Evolutionary conservation across 202 grass and related monocot species (phyloP).

Genomic region (Setaria italica): DNA sequence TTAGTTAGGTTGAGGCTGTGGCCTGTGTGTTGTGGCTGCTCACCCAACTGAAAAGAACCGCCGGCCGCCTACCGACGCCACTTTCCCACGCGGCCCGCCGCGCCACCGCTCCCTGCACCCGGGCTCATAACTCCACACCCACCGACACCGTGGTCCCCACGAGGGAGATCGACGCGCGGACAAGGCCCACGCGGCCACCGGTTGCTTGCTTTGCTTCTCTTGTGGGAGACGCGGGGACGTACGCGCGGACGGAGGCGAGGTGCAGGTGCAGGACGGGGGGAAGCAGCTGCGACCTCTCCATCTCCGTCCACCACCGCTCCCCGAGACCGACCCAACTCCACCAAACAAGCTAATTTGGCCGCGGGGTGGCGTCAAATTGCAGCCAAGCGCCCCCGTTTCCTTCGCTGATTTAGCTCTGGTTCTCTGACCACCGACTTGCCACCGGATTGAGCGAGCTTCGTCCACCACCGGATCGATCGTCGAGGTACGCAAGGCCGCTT

Average conservation of each 20-base stretch:
- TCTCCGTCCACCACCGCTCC: no score
- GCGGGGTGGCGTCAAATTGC: no score
- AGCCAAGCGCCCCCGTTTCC: no score
- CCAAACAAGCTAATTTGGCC: no score
- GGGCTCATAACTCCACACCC: not conserved
- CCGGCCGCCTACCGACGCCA: no score
- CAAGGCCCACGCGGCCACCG: not conserved
- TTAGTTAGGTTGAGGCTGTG: not conserved
- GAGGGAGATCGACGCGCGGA: not conserved
- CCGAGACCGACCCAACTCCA: no score
- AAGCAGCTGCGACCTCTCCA: not conserved
- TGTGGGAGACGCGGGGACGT: no score
- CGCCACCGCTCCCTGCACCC: not conserved
- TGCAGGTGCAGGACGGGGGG: not conserved
- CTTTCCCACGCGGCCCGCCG: not conserved
- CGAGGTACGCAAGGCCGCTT: no score
- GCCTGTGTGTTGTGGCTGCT: not conserved
- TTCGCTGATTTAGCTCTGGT: no score
- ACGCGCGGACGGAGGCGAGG: not conserved
- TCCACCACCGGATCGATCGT: no score
- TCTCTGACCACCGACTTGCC: no score
- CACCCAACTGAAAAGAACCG: not conserved
- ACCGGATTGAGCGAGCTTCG: no score
- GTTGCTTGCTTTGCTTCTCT: not conserved
- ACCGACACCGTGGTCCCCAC: not conserved